Conservation (phyloP, 1,284 basidiomycete genomes). For the Leccinum subspadiceum region DNA sequence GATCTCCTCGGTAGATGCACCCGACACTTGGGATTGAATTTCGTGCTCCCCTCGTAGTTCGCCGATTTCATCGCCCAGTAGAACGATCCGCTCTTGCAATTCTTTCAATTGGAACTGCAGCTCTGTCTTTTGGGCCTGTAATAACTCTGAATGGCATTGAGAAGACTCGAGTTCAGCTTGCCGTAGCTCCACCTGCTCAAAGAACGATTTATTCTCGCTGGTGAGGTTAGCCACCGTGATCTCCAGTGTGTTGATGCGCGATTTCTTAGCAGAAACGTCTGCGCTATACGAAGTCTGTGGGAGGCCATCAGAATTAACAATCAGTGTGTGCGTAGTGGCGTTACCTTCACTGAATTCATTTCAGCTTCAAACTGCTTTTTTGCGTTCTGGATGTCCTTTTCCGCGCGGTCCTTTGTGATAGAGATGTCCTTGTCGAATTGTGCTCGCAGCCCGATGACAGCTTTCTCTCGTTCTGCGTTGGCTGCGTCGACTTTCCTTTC, state of each 20-base stretch:
- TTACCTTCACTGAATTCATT: slow-evolving; percentile 70
- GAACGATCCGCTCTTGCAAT: slow-evolving; percentile 62
- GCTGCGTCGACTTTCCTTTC: slow-evolving; percentile 59
- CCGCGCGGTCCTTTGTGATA: slow-evolving; percentile 61
- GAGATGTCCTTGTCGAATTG: slow-evolving; percentile 79
- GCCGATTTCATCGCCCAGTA: slow-evolving; percentile 72
- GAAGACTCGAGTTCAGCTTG: slow-evolving; percentile 87
- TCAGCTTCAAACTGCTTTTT: slow-evolving; percentile 79
- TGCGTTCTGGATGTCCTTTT: slow-evolving; percentile 67
- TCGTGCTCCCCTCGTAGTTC: slow-evolving; percentile 64
- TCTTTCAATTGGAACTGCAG: slow-evolving; percentile 85
- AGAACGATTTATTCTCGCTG: slow-evolving; percentile 73
- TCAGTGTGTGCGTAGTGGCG: not conserved
- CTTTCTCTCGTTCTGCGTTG: slow-evolving; percentile 69
- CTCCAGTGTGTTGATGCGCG: slow-evolving; percentile 71
- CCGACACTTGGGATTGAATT: slow-evolving; percentile 41
- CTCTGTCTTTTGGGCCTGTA: slow-evolving; percentile 79
- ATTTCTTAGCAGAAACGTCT: slow-evolving; percentile 61
- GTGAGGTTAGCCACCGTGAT: slow-evolving; percentile 64
- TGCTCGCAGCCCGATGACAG: slow-evolving; percentile 59
- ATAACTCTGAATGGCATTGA: slow-evolving; percentile 66
- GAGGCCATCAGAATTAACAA: slow-evolving; percentile 1
- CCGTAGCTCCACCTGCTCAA: slow-evolving; percentile 80
- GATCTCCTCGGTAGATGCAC: slow-evolving; percentile 65
- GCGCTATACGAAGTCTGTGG: slow-evolving; percentile 65